phyloP scores from a whole-genome alignment of 2,329 filamentous ascomycete genomes.

The Leptodontidium sp. region DNA sequence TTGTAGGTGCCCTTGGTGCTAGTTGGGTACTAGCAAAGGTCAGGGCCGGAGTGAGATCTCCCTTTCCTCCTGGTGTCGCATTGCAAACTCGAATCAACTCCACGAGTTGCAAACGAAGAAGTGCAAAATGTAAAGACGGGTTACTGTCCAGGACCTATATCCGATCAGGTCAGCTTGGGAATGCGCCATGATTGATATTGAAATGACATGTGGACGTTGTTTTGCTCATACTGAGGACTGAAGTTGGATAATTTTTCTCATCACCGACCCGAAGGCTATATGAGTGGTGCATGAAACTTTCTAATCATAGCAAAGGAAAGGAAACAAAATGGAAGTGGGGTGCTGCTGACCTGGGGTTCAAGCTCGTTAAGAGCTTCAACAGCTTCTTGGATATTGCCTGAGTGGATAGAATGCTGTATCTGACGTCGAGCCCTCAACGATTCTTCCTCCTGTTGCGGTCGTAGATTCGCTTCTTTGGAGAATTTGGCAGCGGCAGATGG shows the following conservation, averaged over 20 bases:
- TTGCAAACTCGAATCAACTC: conserved; percentile 87
- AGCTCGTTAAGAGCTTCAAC: conserved; percentile 89
- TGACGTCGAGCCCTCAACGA: conserved; percentile 81
- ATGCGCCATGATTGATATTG: conserved; percentile 30
- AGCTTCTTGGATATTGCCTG: conserved; percentile 83
- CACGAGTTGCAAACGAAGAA: conserved; percentile 89
- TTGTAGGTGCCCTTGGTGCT: conserved; percentile 84
- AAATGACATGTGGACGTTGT: conserved; percentile 28
- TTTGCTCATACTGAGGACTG: conserved; percentile 86
- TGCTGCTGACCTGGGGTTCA: conserved; percentile 84
- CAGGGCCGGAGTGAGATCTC: conserved; percentile 78
- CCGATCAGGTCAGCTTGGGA: conserved; percentile 30
- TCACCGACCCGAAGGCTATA: conserved; percentile 87
- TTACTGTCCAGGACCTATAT: conserved; percentile 87
- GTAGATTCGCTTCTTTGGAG: conserved; percentile 89
- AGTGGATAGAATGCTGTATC: conserved; percentile 86
- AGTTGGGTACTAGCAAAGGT: conserved; percentile 89
- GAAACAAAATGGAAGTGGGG: conserved; percentile 20
- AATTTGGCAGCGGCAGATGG: conserved; percentile 92
- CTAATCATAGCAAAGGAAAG: conserved; percentile 81
- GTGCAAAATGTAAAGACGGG: conserved; percentile 83
- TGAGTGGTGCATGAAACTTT: conserved; percentile 99
- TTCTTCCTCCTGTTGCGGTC: conserved; percentile 73
- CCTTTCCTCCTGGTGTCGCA: conserved; percentile 69
- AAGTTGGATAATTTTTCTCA: conserved; percentile 77